Base-by-base conservation (phyloP, 1,139 yeast genomes). In the Geotrichum carabidarum region DNA sequence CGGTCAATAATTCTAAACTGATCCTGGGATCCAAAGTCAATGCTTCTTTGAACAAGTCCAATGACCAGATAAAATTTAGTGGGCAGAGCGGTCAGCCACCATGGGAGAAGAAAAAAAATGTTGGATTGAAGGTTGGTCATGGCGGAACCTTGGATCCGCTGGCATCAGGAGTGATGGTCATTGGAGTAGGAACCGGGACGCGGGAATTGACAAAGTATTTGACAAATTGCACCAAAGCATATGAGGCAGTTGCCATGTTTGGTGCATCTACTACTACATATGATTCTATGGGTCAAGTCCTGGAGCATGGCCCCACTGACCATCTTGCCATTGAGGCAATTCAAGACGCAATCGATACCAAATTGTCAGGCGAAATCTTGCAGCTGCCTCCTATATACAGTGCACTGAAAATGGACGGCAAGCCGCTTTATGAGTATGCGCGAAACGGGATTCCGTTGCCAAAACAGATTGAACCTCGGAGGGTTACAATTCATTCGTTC, bases 361-460 rank as follows among this genome's bases (percentile, higher is more conserved):
- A 82, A 67, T 90, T 93, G 65, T 72, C 81, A n/a, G 99, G 99
- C 0, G 78, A 81, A 34, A 74, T 91, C 55, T 78, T 78, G 63
- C 99, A 93, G 70, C 86, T 95, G 0, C 99, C 99, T 12, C 99
- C 99, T 0, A 85, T 93, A n/a, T 93, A 82, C 68, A 89, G 96
- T 38, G 99, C 99, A 0, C 74, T 94, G 59, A 93, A 91, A 67
- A 86, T 93, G 83, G 84, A 90, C 64, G 99, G 99, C 32, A 90
- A 85, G 69, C 95, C 96, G 5, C 73, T 94, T 53, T 91, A 93
- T 67, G 96, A 91, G 63, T 93, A 93, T 67, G 99, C 98, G 1
- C 78, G 99, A 62, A 81, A 86, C 60, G 95, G 95, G 0, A 76
- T 80, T 44, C 93, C 96, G 0, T 76, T 93, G 42, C 99, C 99